phyloP scores from a whole-genome alignment of 306 rosid genomes.

The Lathyrus oleraceus region DNA sequence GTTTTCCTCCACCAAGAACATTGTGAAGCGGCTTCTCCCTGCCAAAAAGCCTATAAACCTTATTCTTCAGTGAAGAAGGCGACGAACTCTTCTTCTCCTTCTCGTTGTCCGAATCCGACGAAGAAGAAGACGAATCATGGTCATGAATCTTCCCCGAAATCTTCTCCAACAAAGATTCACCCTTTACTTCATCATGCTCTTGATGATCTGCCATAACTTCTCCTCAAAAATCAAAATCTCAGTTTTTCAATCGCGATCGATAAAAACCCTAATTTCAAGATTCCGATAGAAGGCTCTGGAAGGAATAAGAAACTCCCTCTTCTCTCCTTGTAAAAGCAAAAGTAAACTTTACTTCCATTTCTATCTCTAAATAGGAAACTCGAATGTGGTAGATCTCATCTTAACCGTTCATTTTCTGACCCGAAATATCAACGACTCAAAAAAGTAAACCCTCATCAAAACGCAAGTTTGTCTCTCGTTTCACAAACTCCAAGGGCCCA shows the following conservation, averaged over 20 bases:
- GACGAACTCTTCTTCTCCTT: slow-evolving; percentile 43
- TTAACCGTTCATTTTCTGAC: slow-evolving; percentile 25
- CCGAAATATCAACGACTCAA: neutral
- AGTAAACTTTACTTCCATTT: neutral
- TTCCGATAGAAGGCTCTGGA: slow-evolving; percentile 38
- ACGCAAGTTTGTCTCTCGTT: neutral
- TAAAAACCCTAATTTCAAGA: slow-evolving; percentile 37
- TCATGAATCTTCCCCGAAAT: slow-evolving; percentile 69
- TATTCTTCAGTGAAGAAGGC: slow-evolving; percentile 50
- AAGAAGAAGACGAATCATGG: slow-evolving; percentile 58
- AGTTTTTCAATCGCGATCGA: slow-evolving; percentile 5
- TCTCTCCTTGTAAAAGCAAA: neutral
- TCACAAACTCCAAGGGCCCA: slow-evolving; percentile 33
- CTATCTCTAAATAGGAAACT: slow-evolving; percentile 37
- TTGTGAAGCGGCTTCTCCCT: slow-evolving; percentile 80
- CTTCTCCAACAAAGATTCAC: slow-evolving; percentile 65
- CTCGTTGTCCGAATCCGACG: slow-evolving; percentile 69
- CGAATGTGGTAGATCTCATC: slow-evolving; percentile 37
- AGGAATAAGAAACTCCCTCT: slow-evolving; percentile 34
- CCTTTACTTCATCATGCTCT: slow-evolving; percentile 53
- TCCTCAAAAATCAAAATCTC: neutral
- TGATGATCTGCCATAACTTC: slow-evolving; percentile 55
- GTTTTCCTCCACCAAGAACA: slow-evolving; percentile 93
- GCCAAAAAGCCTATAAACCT: slow-evolving; percentile 79
- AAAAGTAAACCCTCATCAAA: neutral